Evolutionary conservation across 2,329 filamentous ascomycete species (phyloP).

Genomic region (Hortaea werneckii): DNA sequence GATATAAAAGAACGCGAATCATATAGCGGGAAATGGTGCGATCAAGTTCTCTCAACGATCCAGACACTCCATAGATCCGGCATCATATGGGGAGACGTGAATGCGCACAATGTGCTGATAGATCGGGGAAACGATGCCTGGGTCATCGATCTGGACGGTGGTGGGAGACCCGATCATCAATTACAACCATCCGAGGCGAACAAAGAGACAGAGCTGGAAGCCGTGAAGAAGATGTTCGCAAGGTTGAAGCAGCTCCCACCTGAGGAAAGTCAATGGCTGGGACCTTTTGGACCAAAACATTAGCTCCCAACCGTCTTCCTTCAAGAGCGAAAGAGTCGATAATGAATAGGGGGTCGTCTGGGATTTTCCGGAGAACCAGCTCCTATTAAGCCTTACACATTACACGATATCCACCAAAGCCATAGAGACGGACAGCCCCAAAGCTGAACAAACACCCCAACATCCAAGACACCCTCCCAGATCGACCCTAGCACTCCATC

Average conservation of each 20-base stretch:
- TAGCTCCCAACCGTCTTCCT: too few relatives aligned
- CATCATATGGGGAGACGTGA: background rate
- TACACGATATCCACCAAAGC: background rate
- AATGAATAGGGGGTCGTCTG: background rate
- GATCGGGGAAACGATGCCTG: background rate
- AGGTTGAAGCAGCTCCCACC: background rate
- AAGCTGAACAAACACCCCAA: too few relatives aligned
- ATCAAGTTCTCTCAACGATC: background rate
- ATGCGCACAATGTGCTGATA: background rate
- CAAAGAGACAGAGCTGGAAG: background rate
- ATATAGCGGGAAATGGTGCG: background rate
- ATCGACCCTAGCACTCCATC: too few relatives aligned
- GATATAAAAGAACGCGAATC: background rate
- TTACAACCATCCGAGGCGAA: background rate
- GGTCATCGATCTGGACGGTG: background rate
- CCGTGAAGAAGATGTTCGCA: background rate
- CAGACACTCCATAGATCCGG: background rate
- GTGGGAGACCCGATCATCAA: background rate
- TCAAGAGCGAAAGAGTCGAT: background rate
- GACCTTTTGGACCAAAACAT: background rate
- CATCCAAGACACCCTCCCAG: too few relatives aligned
- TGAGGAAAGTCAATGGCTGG: background rate
- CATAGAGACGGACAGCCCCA: too few relatives aligned
- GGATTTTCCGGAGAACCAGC: constrained; percentile 6
- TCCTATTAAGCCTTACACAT: constrained; percentile 11